Percentiles rank a stretch among this genome's conserved stretches.
Conservation (phyloP, 768 basidiomycete species). For the Trametopsis cervina region DNA sequence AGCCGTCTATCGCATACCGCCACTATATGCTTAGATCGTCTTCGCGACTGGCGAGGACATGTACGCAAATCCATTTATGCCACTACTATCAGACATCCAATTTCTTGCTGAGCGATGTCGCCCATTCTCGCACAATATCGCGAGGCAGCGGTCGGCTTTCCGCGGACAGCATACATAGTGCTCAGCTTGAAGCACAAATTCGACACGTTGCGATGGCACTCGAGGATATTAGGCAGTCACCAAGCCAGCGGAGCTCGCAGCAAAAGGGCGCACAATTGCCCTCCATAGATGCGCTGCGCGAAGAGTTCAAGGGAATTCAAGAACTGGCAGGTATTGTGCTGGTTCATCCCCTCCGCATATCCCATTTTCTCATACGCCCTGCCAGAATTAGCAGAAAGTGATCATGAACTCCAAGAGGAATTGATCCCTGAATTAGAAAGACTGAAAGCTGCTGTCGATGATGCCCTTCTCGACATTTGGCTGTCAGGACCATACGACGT, state of each 20-base stretch:
- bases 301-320: constrained; percentile 3
- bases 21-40: neutral
- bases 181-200: no score
- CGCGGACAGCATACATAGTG: no score
- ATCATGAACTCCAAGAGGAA: constrained; percentile 8
- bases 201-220: neutral
- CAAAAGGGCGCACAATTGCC: no score
- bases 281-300: neutral
- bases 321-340: constrained; percentile 8
- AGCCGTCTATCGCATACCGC: no score
- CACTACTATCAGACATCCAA: no score
- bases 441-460: constrained; percentile 5
- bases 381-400: constrained; percentile 11
- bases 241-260: no score
- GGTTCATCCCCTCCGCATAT: neutral
- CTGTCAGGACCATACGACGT: constrained; percentile 12
- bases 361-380: neutral
- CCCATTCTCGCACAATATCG: no score
- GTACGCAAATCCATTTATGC: no score
- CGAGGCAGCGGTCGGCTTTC: no score
- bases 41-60: neutral
- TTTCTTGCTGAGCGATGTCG: no score
- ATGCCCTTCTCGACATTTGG: constrained; percentile 10
- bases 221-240: neutral
- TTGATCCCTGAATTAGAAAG: constrained; percentile 10